Conservation (phyloP, 2,329 filamentous ascomycete species). For the Fusarium clavum region DNA sequence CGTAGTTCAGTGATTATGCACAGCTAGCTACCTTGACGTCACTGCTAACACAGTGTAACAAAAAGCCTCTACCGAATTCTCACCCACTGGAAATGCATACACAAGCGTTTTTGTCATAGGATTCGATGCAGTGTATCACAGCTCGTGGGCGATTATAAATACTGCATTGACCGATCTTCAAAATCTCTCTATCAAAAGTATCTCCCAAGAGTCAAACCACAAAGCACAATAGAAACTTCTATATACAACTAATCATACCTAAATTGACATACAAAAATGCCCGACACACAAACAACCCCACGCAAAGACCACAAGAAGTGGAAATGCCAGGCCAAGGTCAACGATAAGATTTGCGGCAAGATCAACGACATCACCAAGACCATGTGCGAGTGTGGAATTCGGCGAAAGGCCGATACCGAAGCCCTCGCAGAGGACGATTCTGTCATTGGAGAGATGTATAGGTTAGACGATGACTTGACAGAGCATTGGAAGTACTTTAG, state of each 20-base stretch:
- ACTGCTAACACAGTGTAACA: neutral
- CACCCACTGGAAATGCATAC: neutral
- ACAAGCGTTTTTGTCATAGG: neutral
- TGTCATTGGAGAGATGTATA: slow-evolving; percentile 1
- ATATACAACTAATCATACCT: neutral
- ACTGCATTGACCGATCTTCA: neutral
- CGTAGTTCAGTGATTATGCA: neutral
- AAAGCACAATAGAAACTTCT: neutral
- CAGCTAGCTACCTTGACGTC: neutral
- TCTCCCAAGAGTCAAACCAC: neutral
- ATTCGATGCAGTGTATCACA: neutral
- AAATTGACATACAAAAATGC: neutral
- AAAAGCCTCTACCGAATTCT: neutral
- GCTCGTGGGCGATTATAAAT: neutral
- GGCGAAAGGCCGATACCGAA: neutral
- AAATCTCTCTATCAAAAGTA: neutral
- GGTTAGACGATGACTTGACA: neutral
- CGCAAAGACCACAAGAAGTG: slow-evolving; percentile 22
- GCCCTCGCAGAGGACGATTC: neutral
- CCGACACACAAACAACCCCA: neutral
- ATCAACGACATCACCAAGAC: neutral
- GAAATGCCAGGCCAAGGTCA: slow-evolving; percentile 5
- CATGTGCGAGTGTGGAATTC: neutral
- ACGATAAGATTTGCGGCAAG: neutral
- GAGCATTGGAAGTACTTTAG: slow-evolving; percentile 3